Evolutionary conservation across 352 stramenopile genomes (phyloP).

Genomic region (Phytophthora citrophthora): DNA sequence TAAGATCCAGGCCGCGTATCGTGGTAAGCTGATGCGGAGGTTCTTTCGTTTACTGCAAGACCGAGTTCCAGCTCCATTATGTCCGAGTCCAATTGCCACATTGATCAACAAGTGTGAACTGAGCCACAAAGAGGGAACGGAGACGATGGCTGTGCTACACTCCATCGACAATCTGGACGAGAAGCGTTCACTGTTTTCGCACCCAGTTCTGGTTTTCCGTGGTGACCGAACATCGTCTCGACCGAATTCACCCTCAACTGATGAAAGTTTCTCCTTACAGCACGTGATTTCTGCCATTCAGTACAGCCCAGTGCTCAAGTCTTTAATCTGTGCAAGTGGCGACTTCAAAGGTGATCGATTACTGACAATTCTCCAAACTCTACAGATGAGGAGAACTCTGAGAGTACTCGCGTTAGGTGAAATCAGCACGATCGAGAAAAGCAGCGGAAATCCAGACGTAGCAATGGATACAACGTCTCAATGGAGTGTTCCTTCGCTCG

Average conservation of each 20-base stretch:
- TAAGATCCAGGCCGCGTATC: conserved; percentile 65
- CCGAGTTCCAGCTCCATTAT: conserved; percentile 24
- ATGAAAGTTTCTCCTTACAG: conserved; percentile 34
- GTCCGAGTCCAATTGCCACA: conserved; percentile 36
- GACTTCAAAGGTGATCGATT: conserved; percentile 40
- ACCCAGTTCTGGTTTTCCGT: conserved; percentile 44
- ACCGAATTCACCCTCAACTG: conserved; percentile 5
- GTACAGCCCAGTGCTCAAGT: conserved; percentile 49
- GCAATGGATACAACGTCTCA: neutral
- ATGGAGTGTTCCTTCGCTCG: neutral
- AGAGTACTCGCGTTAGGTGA: conserved; percentile 48
- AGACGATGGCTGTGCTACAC: conserved; percentile 34
- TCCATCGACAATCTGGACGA: conserved; percentile 39
- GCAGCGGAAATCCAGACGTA: conserved; percentile 8
- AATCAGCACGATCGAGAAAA: conserved; percentile 27
- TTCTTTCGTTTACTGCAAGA: conserved; percentile 45
- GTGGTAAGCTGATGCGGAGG: conserved; percentile 46
- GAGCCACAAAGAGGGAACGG: conserved; percentile 28
- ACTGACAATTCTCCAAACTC: conserved; percentile 37
- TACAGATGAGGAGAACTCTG: conserved; percentile 53
- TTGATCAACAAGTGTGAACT: conserved; percentile 38
- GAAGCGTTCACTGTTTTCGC: conserved; percentile 60
- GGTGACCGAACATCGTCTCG: neutral
- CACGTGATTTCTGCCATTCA: conserved; percentile 57
- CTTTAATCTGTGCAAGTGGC: conserved; percentile 42